Base-by-base conservation (phyloP, 257 asterid species). In the Nicotiana otophora region DNA sequence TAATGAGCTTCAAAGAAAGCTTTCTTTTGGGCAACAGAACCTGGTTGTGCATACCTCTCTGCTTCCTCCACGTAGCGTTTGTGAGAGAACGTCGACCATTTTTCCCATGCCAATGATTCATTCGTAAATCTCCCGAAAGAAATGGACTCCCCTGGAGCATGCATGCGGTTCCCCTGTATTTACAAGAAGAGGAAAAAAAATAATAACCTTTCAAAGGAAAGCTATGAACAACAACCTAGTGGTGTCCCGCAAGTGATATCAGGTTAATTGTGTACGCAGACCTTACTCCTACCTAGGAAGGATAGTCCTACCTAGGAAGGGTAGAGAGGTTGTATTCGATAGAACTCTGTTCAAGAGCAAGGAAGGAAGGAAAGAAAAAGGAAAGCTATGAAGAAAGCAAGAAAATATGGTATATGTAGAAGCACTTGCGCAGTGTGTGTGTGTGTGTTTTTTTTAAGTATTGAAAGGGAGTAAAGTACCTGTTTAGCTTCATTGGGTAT, bases 1-100 rank as follows among this genome's bases (percentile, higher is more conserved):
- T 92, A 96, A 86, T 96, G 98, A 80, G 99, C 99, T 90, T 96
- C 99, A 68, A 96, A 96, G 90, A 94, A 96, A n/a, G 97, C 99
- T 79, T 96, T 96, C 81, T 93, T 96, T 89, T 92, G 95, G 3
- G 99, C 98, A 1, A 96, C 99, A 0, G 98, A 96, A 8, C 99
- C 99, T 2, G 97, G 98, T 66, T 82, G 86, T 0, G 99, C 86
- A 72, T 92, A 94, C 62, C 94, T 88, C 89, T 92, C 94, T 0
- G 99, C 99, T 86, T 94, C 99, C 87, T 94, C 99, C 1, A 93
- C 98, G 61, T 96, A 93, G 19, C 92, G 92, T 81, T 92, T 96
- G 92, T 89, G 97, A 2, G 97, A 79, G 85, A 94, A 96, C 16
- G 97, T 67, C 1, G 99, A 96, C 98, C 98, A 91, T 87, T 89